These are phyloP conservation scores for Barnettozyma pratensis DNA, from an alignment of 805 yeast species.

Conservation along the genomic window DNA sequence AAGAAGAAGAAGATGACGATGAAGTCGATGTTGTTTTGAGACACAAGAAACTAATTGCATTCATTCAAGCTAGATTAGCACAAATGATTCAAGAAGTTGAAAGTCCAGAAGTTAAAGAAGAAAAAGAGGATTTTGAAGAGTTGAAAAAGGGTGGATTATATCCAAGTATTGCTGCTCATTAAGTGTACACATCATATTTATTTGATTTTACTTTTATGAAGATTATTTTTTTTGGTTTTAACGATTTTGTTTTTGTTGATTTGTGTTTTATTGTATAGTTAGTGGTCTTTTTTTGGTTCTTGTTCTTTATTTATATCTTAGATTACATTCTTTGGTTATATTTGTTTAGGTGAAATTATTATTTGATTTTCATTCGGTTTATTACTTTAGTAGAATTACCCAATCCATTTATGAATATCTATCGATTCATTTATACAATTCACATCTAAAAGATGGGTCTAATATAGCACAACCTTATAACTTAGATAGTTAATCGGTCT, in stretches of 20 bases:
- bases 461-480: not conserved
- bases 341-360: too few species aligned
- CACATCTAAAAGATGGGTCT: too few species aligned
- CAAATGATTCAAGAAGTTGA: conserved; percentile 13
- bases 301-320: too few species aligned
- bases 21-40: conserved; percentile 7
- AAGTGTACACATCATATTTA: not conserved
- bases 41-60: conserved; percentile 16
- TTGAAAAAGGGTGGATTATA: conserved; percentile 11
- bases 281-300: too few species aligned
- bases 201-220: not conserved
- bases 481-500: not conserved
- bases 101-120: not conserved
- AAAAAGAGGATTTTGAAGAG: not conserved
- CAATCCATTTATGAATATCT: too few species aligned
- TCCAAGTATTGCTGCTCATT: conserved; percentile 19
- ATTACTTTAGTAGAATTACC: too few species aligned
- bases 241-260: too few species aligned
- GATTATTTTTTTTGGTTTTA: not conserved
- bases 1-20: conserved; percentile 9
- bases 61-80: conserved; percentile 15
- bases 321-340: too few species aligned
- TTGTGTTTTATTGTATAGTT: too few species aligned
- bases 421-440: too few species aligned
- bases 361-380: too few species aligned